phyloP scores from a whole-genome alignment of 176 grass and related monocot genomes.

The Avena eriantha region DNA sequence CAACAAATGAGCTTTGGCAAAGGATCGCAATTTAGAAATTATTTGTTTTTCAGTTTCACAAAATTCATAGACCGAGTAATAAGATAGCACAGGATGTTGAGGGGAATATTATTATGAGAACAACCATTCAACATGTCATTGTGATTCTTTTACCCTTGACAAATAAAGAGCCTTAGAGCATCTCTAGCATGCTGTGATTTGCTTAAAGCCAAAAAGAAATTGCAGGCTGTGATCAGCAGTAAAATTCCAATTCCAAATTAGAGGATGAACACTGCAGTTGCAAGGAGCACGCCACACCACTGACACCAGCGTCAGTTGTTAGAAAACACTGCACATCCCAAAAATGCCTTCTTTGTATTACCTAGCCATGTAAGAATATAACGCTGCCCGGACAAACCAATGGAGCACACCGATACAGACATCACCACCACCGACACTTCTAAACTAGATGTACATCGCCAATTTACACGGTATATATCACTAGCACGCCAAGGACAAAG shows the following conservation, averaged over 20 bases:
- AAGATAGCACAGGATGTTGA: too few relatives aligned
- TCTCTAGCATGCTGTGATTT: background rate
- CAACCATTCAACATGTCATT: too few relatives aligned
- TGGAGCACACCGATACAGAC: constrained; percentile 2
- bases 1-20: too few relatives aligned
- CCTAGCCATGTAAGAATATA: constrained; percentile 31
- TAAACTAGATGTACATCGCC: constrained; percentile 54
- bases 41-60: too few relatives aligned
- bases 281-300: too few relatives aligned
- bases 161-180: too few relatives aligned
- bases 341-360: constrained; percentile 30
- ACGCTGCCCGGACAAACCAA: constrained; percentile 23
- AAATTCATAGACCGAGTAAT: too few relatives aligned
- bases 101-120: too few relatives aligned
- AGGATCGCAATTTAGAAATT: too few relatives aligned
- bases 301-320: background rate
- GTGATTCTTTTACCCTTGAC: too few relatives aligned
- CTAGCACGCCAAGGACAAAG: background rate
- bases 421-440: constrained; percentile 5
- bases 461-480: constrained; percentile 51
- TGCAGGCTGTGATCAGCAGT: background rate
- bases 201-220: background rate
- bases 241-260: background rate
- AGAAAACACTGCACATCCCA: constrained; percentile 22
- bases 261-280: background rate